phyloP scores from a whole-genome alignment of 2,329 filamentous ascomycete species.

The Cryphonectria carpinicola region DNA sequence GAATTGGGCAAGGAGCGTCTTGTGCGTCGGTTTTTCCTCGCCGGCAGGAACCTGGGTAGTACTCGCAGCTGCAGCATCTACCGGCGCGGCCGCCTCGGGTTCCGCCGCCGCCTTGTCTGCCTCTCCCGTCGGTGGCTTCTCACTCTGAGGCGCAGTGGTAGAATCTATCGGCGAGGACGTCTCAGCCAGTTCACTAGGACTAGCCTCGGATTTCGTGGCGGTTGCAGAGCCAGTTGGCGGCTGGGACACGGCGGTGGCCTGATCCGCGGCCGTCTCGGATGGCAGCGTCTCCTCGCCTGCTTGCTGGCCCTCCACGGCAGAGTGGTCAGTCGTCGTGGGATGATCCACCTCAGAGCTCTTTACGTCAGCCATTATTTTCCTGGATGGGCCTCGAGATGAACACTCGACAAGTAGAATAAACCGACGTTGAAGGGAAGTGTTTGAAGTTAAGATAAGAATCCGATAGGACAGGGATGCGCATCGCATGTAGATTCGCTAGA shows the following conservation, averaged over 20 bases:
- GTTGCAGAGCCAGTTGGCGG: conserved; percentile 11
- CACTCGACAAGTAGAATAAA: background rate
- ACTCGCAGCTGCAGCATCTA: background rate
- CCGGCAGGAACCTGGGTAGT: background rate
- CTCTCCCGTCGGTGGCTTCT: conserved; percentile 7
- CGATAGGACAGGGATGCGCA: background rate
- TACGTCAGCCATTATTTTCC: background rate
- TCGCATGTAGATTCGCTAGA: background rate
- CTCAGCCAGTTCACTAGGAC: background rate
- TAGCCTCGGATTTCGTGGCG: conserved; percentile 8
- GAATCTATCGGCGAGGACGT: background rate
- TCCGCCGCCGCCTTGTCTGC: background rate
- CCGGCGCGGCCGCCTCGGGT: conserved; percentile 9
- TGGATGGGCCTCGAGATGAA: background rate
- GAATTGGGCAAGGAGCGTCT: conserved; percentile 56
- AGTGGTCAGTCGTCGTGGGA: background rate
- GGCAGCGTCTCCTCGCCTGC: background rate
- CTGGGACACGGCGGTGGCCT: background rate
- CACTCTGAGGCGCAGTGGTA: conserved; percentile 7
- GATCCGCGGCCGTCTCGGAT: conserved; percentile 4
- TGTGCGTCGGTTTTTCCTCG: background rate
- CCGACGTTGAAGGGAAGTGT: background rate
- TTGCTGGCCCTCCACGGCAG: conserved; percentile 1
- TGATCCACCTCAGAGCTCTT: conserved; percentile 2
- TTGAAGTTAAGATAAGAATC: background rate